A percentile compares a stretch with the other conserved stretches of the same genome.
These are phyloP conservation scores for Actinidia polygama DNA, from an alignment of 179 eudicot species.

Conservation along the genomic window DNA sequence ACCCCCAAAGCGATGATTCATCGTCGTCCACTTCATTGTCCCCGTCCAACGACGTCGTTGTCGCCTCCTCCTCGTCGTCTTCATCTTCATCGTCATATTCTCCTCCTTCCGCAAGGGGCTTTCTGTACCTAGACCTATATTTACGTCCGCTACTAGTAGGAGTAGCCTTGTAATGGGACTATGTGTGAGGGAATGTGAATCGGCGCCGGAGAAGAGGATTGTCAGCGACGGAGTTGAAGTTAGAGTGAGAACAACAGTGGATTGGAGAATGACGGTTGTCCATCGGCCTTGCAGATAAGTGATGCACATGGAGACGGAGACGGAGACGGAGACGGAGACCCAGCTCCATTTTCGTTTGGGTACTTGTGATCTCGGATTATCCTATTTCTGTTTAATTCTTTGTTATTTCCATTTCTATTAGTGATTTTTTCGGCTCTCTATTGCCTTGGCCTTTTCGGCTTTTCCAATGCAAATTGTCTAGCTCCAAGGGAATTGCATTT, in stretches of 20 bases:
- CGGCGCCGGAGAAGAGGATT: not conserved
- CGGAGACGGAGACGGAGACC: conserved; percentile 21
- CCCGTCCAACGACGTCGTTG: conserved; percentile 5
- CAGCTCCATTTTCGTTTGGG: conserved; percentile 10
- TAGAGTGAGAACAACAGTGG: not conserved
- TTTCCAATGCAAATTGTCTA: conserved; percentile 77
- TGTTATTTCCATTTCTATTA: not conserved
- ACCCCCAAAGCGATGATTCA: conserved; percentile 26
- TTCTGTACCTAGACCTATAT: not conserved
- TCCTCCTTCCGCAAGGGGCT: not conserved
- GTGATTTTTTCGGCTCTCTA: conserved; percentile 68
- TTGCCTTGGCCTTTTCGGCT: conserved; percentile 84
- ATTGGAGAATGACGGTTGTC: not conserved
- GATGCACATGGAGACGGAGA: not conserved
- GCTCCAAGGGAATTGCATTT: conserved; percentile 42
- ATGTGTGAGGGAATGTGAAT: not conserved
- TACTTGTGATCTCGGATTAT: not conserved
- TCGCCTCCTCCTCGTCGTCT: conserved; percentile 15
- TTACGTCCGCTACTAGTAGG: not conserved
- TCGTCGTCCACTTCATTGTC: conserved; percentile 37
- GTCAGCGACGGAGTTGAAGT: not conserved
- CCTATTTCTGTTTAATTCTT: not conserved
- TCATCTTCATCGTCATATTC: conserved; percentile 19
- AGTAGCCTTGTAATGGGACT: conserved; percentile 11
- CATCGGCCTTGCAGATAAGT: not conserved